Evolutionary conservation across 2,329 filamentous ascomycete genomes (phyloP).

Genomic region (Ramichloridium luteum): DNA sequence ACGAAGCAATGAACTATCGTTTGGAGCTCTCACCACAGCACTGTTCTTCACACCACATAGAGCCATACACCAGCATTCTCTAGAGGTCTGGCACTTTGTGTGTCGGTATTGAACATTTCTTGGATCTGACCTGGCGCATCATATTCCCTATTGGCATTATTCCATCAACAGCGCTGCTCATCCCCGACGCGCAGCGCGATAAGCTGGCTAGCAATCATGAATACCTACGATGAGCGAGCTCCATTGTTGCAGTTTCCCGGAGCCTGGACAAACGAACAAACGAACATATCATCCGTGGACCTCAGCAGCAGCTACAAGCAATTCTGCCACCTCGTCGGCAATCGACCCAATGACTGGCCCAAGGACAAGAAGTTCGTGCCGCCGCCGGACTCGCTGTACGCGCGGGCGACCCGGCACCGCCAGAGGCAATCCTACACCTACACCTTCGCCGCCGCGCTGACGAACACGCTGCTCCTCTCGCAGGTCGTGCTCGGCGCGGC

Average conservation of each 20-base stretch:
- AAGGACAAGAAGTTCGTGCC: slow-evolving; percentile 13
- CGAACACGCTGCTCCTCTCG: slow-evolving; percentile 27
- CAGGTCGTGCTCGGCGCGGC: slow-evolving; percentile 31
- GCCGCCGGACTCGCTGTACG: slow-evolving; percentile 25
- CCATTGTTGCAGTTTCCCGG: slow-evolving; percentile 12
- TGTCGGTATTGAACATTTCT: too few relatives aligned
- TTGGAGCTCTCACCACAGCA: too few relatives aligned
- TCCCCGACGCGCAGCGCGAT: too few relatives aligned
- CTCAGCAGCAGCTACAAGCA: slow-evolving; percentile 21
- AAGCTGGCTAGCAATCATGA: too few relatives aligned
- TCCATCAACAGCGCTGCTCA: too few relatives aligned
- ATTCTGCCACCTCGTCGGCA: slow-evolving; percentile 28
- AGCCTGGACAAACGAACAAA: not conserved
- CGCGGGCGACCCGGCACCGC: slow-evolving; percentile 24
- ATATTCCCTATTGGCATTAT: too few relatives aligned
- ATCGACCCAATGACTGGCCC: slow-evolving; percentile 22
- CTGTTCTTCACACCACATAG: too few relatives aligned
- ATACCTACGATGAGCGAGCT: slow-evolving; percentile 14
- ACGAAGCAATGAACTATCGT: too few relatives aligned
- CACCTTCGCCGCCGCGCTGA: slow-evolving; percentile 26
- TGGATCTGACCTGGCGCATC: too few relatives aligned
- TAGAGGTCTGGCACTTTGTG: too few relatives aligned
- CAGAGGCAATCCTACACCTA: slow-evolving; percentile 25
- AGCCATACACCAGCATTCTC: too few relatives aligned
- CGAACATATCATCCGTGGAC: not conserved